These are phyloP conservation scores for Fusarium beomiforme DNA, from an alignment of 2,329 filamentous ascomycete species.

Conservation along the genomic window DNA sequence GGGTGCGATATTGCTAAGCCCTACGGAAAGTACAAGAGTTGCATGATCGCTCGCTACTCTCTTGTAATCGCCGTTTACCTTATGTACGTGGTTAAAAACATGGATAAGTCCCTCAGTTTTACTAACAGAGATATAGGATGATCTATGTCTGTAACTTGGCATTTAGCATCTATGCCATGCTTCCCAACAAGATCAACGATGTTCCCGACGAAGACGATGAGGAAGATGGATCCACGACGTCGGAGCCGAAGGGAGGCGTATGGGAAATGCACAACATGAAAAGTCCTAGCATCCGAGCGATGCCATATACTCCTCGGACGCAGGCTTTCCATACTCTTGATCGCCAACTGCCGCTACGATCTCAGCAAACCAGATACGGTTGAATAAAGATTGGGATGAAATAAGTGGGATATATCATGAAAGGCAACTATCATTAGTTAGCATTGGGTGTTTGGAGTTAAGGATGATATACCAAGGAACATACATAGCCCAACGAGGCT, in stretches of 20 bases:
- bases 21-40: constrained; percentile 65
- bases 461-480: constrained; percentile 33
- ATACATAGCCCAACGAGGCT: constrained; percentile 12
- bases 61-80: constrained; percentile 73
- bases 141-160: constrained; percentile 69
- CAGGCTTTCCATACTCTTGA: constrained; percentile 73
- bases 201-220: constrained; percentile 54
- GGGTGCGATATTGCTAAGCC: constrained; percentile 70
- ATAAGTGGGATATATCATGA: not conserved
- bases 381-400: not conserved
- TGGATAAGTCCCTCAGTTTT: not conserved
- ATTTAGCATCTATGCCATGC: constrained; percentile 67
- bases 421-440: constrained; percentile 24
- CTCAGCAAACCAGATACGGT: constrained; percentile 41
- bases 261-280: constrained; percentile 69
- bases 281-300: constrained; percentile 43
- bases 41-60: constrained; percentile 72
- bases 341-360: constrained; percentile 63
- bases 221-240: constrained; percentile 50
- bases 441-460: constrained; percentile 36
- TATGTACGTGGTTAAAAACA: constrained; percentile 63
- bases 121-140: constrained; percentile 52
- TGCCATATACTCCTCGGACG: constrained; percentile 72
- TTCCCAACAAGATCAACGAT: constrained; percentile 65
- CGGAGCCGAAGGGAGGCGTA: constrained; percentile 54